These are phyloP conservation scores for Gossypium arboreum DNA, from an alignment of 345 rosid species.

Conservation along the genomic window DNA sequence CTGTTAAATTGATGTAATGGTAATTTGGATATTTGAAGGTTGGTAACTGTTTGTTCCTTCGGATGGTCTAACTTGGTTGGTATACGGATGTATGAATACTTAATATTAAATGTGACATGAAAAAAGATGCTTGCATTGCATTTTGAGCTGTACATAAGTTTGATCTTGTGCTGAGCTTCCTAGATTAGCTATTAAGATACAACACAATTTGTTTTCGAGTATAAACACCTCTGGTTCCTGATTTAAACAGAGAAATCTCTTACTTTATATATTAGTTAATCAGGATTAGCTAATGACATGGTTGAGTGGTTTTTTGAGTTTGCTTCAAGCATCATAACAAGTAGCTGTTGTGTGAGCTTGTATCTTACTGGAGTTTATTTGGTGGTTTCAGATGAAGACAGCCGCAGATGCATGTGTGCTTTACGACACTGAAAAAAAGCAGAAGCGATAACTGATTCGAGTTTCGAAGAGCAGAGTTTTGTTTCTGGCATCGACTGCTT, in stretches of 20 bases:
- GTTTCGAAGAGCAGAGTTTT: neutral
- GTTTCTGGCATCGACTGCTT: constrained; percentile 3
- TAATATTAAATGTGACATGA: neutral
- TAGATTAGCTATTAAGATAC: neutral
- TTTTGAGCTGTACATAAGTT: neutral
- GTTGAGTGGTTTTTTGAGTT: neutral
- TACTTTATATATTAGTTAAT: neutral
- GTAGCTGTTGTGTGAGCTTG: constrained; percentile 2
- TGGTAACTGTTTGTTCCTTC: neutral
- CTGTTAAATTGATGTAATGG: neutral
- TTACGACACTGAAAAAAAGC: constrained; percentile 67
- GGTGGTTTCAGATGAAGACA: constrained; percentile 71
- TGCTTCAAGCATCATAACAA: neutral
- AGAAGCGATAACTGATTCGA: constrained; percentile 23
- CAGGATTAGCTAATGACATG: neutral
- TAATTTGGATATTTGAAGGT: neutral
- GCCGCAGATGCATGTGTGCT: constrained; percentile 89
- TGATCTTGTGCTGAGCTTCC: neutral
- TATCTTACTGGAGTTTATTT: constrained; percentile 6
- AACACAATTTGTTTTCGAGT: neutral
- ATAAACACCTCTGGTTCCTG: neutral
- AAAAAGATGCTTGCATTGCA: neutral
- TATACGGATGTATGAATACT: neutral
- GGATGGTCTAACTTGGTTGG: neutral
- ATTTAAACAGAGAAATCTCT: neutral